phyloP scores from a whole-genome alignment of 2,329 filamentous ascomycete genomes.

The Trichoderma sp. region DNA sequence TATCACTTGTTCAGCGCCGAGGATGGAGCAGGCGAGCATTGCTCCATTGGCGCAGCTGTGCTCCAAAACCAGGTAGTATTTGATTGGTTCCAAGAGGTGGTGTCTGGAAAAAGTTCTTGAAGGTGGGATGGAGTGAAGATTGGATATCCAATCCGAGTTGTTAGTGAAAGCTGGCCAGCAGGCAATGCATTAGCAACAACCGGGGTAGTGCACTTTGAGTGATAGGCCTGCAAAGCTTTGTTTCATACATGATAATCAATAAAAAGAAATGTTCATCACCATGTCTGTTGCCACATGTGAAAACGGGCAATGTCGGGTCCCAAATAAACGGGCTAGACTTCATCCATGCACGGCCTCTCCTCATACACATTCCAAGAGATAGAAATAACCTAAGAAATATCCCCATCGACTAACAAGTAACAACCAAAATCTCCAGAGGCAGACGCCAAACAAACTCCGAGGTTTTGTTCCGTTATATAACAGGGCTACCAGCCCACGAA shows the following conservation, averaged over 20 bases:
- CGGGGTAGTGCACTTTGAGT: neutral
- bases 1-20: slow-evolving; percentile 18
- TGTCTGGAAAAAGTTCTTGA: neutral
- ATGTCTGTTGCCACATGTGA: neutral
- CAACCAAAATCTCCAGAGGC: neutral
- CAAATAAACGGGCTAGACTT: neutral
- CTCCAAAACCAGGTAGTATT: slow-evolving; percentile 22
- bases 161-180: neutral
- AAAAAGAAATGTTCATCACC: neutral
- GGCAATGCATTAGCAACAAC: neutral
- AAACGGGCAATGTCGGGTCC: neutral
- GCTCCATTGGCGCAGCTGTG: slow-evolving; percentile 22
- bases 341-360: neutral
- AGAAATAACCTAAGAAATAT: neutral
- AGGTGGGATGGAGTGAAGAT: neutral
- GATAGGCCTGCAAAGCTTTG: neutral
- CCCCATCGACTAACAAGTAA: neutral
- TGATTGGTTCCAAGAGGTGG: slow-evolving; percentile 24
- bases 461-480: neutral
- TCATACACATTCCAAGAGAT: neutral
- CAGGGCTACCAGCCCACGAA: neutral
- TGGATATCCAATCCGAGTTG: neutral
- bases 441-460: slow-evolving; percentile 14
- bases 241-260: neutral
- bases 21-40: slow-evolving; percentile 22